Base-by-base conservation (phyloP, 2,329 filamentous ascomycete genomes). In the Aotearoamyces nothofagi region DNA sequence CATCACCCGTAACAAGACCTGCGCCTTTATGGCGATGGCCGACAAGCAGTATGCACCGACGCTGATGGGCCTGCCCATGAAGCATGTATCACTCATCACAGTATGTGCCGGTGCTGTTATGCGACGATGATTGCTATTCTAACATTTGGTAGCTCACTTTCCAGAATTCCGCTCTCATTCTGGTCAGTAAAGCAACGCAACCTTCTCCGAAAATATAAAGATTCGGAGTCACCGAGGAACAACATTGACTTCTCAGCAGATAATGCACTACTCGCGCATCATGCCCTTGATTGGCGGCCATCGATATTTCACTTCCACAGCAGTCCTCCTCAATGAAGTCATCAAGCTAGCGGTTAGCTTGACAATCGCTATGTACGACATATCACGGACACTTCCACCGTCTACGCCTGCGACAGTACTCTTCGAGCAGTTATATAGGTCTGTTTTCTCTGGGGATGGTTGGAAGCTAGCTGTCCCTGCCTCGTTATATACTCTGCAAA, bases 381-480 rank as follows among this genome's bases (percentile, higher is more conserved):
- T 83, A 30, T 87, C 84, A 11, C 66, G 70, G 42, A 78, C 70
- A 6, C 63, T 83, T 6, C 78, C 83, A 5, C 72, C 83, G 5
- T 79, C 80, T 17, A 81, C 81, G 13, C 79, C 83, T 2, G 78
- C 78, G 12, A 82, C 81, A 0, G 72, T 81, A 2, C 63, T 94
- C 11, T 81, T 92, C 47, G 68, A 75, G 44, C 77, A 83, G 45
- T 70, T 96, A 14, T 79, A 76, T 46, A 74, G 70, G 42, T 71
- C 75, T 16, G 78, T 94, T 10, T 92, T 96, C 49, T 77, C 78
- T 0, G 77, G 78, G 7, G 90, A 96, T 49, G 84, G 84, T 41
- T 96, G 87, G 87, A 93, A 93, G 53, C 58, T 98, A 38, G 83
- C 82, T 6, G 74, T 96, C 23, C 90, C 87, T 0, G 90, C 87